Evolutionary conservation across 2,329 filamentous ascomycete genomes (phyloP).

Genomic region (Aureobasidium sp.): DNA sequence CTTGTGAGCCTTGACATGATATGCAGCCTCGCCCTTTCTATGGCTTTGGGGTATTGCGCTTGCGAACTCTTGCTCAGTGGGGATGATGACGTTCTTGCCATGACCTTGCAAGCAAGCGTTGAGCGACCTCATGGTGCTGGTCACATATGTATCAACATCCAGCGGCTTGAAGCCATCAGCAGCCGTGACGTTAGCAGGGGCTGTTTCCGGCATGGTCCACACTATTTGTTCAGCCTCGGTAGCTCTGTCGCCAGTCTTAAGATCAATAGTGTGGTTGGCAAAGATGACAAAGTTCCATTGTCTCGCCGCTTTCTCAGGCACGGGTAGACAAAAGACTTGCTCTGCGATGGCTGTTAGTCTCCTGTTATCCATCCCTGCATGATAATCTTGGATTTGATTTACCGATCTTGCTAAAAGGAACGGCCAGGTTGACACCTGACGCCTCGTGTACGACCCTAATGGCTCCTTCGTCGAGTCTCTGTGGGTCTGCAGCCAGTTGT

Average conservation of each 20-base stretch:
- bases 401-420: conserved; percentile 43
- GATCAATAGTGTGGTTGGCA: conserved; percentile 42
- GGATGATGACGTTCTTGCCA: conserved; percentile 43
- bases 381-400: conserved; percentile 1
- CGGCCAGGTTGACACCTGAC: conserved; percentile 43
- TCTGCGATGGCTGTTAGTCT: conserved; percentile 26
- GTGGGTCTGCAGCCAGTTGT: conserved; percentile 37
- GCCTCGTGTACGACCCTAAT: conserved; percentile 39
- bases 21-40: conserved; percentile 54
- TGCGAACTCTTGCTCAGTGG: conserved; percentile 49
- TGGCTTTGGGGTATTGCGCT: conserved; percentile 53
- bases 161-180: conserved; percentile 6
- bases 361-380: neutral
- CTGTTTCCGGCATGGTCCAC: conserved; percentile 50
- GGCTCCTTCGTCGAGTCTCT: conserved; percentile 22
- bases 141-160: conserved; percentile 38
- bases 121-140: conserved; percentile 35
- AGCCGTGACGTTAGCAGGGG: conserved; percentile 35
- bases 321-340: conserved; percentile 52
- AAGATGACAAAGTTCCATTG: conserved; percentile 57
- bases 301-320: conserved; percentile 56
- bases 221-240: conserved; percentile 47
- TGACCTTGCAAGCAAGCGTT: conserved; percentile 39
- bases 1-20: conserved; percentile 54
- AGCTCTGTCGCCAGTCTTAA: conserved; percentile 28